Evolutionary conservation across 1,284 basidiomycete species (phyloP).

Genomic region (Ceratobasidium sp.): DNA sequence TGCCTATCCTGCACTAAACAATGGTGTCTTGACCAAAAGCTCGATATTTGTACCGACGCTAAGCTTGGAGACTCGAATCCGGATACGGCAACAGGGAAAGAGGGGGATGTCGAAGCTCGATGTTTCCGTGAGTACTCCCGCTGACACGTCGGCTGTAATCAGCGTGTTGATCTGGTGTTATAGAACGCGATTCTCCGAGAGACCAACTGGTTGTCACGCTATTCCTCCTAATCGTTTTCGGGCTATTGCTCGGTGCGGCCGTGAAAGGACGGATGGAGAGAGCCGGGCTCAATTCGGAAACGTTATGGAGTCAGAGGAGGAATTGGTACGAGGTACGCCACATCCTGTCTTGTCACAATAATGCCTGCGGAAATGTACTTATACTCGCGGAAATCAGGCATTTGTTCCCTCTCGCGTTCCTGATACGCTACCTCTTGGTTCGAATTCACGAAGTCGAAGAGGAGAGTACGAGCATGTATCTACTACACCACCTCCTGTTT

Average conservation of each 20-base stretch:
- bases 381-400: neutral
- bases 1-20: slow-evolving; percentile 94
- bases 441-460: slow-evolving; percentile 27
- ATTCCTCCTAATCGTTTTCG: slow-evolving; percentile 88
- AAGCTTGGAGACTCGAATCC: slow-evolving; percentile 88
- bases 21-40: slow-evolving; percentile 94
- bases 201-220: slow-evolving; percentile 92
- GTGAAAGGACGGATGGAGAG: slow-evolving; percentile 85
- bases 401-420: slow-evolving; percentile 40
- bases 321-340: slow-evolving; percentile 45
- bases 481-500: slow-evolving; percentile 17
- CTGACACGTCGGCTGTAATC: neutral
- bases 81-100: slow-evolving; percentile 93
- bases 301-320: slow-evolving; percentile 38
- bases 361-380: neutral
- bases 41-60: slow-evolving; percentile 88
- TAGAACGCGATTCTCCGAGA: slow-evolving; percentile 88
- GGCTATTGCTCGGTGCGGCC: slow-evolving; percentile 84
- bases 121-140: slow-evolving; percentile 85
- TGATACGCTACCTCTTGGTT: slow-evolving; percentile 23
- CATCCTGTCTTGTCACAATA: too few species aligned
- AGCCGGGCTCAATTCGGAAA: slow-evolving; percentile 64
- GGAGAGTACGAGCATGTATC: slow-evolving; percentile 39
- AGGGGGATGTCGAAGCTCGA: slow-evolving; percentile 94
- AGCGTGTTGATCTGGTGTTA: slow-evolving; percentile 5